These are phyloP conservation scores for Arthrocladium fulminans DNA, from an alignment of 2,329 filamentous ascomycete species.

Conservation along the genomic window DNA sequence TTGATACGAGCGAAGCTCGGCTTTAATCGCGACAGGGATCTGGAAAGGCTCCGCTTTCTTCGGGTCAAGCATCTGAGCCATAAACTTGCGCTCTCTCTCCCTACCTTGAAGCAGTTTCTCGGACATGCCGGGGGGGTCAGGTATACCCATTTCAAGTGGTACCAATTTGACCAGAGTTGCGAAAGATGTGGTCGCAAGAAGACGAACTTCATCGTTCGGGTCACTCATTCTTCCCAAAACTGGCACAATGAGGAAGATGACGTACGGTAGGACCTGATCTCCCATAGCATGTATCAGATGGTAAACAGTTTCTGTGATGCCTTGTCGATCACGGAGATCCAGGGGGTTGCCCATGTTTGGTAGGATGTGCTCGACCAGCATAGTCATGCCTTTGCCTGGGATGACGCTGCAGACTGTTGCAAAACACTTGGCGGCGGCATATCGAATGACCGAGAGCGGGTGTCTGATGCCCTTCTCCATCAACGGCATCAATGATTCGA, in stretches of 20 bases:
- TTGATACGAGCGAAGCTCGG: slow-evolving; percentile 90
- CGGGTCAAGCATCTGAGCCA: slow-evolving; percentile 87
- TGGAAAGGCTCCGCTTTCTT: slow-evolving; percentile 93
- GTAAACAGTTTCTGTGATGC: slow-evolving; percentile 89
- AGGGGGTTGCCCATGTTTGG: slow-evolving; percentile 85
- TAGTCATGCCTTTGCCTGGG: slow-evolving; percentile 89
- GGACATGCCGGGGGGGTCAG: slow-evolving; percentile 87
- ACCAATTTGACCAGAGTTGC: slow-evolving; percentile 95
- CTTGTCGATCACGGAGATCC: slow-evolving; percentile 82
- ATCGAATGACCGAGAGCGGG: slow-evolving; percentile 81
- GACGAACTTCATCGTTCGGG: slow-evolving; percentile 86
- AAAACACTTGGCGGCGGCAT: slow-evolving; percentile 94
- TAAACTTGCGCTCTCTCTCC: slow-evolving; percentile 92
- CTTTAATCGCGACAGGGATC: slow-evolving; percentile 95
- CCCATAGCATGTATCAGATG: slow-evolving; percentile 98
- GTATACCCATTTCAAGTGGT: slow-evolving; percentile 91
- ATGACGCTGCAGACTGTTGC: slow-evolving; percentile 97
- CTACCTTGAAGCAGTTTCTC: slow-evolving; percentile 79
- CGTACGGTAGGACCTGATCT: slow-evolving; percentile 87
- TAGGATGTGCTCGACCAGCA: slow-evolving; percentile 83
- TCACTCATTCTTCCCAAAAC: slow-evolving; percentile 97
- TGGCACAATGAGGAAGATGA: slow-evolving; percentile 96
- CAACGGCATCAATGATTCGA: slow-evolving; percentile 73
- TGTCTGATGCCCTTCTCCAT: slow-evolving; percentile 83
- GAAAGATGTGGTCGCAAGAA: slow-evolving; percentile 93